phyloP scores from a whole-genome alignment of 2,329 filamentous ascomycete species.

The Diaporthe aspalathi region DNA sequence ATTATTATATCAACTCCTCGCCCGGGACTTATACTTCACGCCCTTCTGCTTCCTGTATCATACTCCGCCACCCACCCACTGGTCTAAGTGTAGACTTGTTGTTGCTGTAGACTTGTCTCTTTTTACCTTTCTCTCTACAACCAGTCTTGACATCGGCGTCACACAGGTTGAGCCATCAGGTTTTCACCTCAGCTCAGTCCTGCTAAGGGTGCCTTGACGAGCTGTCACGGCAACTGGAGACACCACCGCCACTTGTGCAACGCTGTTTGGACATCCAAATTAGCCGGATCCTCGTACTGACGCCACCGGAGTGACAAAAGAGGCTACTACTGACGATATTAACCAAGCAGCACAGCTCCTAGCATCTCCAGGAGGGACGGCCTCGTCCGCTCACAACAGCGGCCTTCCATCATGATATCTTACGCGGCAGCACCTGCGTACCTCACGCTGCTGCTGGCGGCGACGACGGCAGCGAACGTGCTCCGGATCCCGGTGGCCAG shows the following conservation, averaged over 20 bases:
- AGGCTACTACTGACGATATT: neutral
- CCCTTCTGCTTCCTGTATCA: neutral
- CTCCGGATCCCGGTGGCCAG: conserved; percentile 42
- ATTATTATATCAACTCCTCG: neutral
- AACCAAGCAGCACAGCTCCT: conserved; percentile 11
- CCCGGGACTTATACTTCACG: neutral
- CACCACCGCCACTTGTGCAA: conserved; percentile 17
- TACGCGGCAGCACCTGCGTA: neutral
- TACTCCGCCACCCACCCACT: neutral
- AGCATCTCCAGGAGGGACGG: neutral
- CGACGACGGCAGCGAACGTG: conserved; percentile 38
- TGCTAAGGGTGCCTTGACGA: neutral
- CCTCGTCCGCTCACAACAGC: neutral
- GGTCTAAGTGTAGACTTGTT: neutral
- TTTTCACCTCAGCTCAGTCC: conserved; percentile 16
- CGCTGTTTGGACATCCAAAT: neutral
- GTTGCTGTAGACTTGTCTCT: neutral
- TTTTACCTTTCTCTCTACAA: neutral
- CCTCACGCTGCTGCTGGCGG: conserved; percentile 32
- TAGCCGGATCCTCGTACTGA: neutral
- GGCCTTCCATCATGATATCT: conserved; percentile 31
- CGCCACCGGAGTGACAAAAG: neutral
- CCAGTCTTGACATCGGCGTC: conserved; percentile 8
- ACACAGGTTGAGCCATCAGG: too few species aligned
- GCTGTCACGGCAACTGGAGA: conserved; percentile 6